Base-by-base conservation (phyloP, 805 yeast species). In the Saccharomycopsis selenospora region DNA sequence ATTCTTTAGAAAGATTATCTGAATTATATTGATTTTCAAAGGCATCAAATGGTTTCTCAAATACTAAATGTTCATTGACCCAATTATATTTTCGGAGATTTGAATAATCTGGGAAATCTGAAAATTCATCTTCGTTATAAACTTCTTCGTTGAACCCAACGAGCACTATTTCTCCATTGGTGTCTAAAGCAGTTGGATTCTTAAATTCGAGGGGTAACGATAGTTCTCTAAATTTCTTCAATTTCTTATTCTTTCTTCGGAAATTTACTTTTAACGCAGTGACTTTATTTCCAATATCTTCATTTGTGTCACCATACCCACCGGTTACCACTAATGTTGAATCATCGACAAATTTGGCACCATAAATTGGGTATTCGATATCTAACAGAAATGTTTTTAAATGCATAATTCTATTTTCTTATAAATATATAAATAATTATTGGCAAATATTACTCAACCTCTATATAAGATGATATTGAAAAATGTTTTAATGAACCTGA, bases 271-370 rank as follows among this genome's bases (percentile, higher is more conserved):
- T 65, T 38, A 84, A 62, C 2, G 83, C 82, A 3, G 89, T 79
- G 53, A 91, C 68, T 61, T 85, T 87, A 65, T 91, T 91, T 36
- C 90, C 85, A 48, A 88, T 80, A 26, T 95, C 96, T 59, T 87
- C 83, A 59, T 80, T 81, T 7, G 95, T 95, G 62, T 87, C 95
- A 23, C 97, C 98, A 26, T 97, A 97, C 41, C 99, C 99, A 38
- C 99, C 99, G 2, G 88, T 80, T 25, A 83, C 83, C 43, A 89
- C 63, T 24, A 90, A 62, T 1, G 80, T 75, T 52, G 70, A 66
- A 54, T 80, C 73, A 55, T 76, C 71, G 41, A 81, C 69, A 61
- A 87, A 89, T 52, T 77, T 76, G 46, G 91, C 82, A 2, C 88
- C 91, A 57, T 83, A 85, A 10, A 89, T 72, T 1, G 99, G 98